Evolutionary conservation across 345 rosid genomes (phyloP).

Genomic region (Trapa bicornis): DNA sequence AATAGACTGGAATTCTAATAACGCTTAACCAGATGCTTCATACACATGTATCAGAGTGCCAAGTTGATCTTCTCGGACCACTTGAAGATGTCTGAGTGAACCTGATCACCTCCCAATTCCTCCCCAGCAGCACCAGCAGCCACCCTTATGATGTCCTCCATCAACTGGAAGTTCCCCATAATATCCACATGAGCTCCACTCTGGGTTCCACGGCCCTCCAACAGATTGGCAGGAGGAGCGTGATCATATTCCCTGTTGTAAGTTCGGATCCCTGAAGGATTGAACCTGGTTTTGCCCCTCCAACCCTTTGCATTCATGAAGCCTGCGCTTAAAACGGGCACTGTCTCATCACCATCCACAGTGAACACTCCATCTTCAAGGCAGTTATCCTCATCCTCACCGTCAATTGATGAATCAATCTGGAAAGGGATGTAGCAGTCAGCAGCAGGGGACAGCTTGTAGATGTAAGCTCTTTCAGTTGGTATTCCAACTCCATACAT

Average conservation of each 20-base stretch:
- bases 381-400: slow-evolving; percentile 49
- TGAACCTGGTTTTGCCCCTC: slow-evolving; percentile 89
- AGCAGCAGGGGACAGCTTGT: slow-evolving; percentile 51
- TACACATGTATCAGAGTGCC: slow-evolving; percentile 20
- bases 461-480: slow-evolving; percentile 81
- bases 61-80: slow-evolving; percentile 76
- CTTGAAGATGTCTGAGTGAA: slow-evolving; percentile 62
- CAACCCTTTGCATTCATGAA: slow-evolving; percentile 94
- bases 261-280: slow-evolving; percentile 73
- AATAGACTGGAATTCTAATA: not conserved
- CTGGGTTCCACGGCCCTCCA: slow-evolving; percentile 87
- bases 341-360: slow-evolving; percentile 88
- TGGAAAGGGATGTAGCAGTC: slow-evolving; percentile 88
- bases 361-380: slow-evolving; percentile 71
- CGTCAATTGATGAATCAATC: slow-evolving; percentile 61
- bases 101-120: slow-evolving; percentile 74
- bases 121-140: slow-evolving; percentile 82
- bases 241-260: slow-evolving; percentile 70
- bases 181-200: slow-evolving; percentile 92
- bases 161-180: slow-evolving; percentile 92
- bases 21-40: not conserved
- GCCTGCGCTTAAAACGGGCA: slow-evolving; percentile 80
- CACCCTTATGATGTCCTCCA: slow-evolving; percentile 72
- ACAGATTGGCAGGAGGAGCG: slow-evolving; percentile 71
- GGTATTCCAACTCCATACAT: slow-evolving; percentile 91